Evolutionary conservation across 2,329 filamentous ascomycete species (phyloP), one percentile per base, ranked within the genome.

Genomic region (Microascus cirrosus): DNA sequence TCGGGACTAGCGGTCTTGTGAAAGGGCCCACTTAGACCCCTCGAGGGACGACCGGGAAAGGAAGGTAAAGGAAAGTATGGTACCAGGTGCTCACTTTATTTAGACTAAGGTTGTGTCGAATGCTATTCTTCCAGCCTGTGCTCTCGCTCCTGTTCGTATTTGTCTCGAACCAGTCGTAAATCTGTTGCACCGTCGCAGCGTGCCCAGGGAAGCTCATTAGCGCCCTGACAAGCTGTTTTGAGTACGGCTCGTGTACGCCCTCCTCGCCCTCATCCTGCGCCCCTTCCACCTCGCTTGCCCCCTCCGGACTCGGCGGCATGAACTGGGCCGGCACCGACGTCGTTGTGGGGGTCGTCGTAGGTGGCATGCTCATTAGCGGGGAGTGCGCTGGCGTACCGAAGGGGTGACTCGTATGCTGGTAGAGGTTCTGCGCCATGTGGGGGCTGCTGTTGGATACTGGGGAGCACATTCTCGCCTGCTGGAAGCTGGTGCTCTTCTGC

Each of bases 111-210:
- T 97, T 97, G 70, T 97, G 93, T 2, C 93, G 83, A 62, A 97
- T 95, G 68, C 90, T 95, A 71, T 96, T 97, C 72, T 93, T 88
- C 93, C 93, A 97, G 11, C 93, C 87, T 93, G 92, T 96, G 10
- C 92, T 93, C 66, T 91, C 94, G 58, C 81, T 82, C 70, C 94
- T 96, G 63, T 82, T 80, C 2, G 91, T 96, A 66, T 96, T 86
- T 32, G 85, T 79, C 50, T 82, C 77, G 66, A 97, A 95, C 91
- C 93, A 97, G 59, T 86, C 79, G 71, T 97, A 97, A 59, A 97
- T 89, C 57, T 95, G 86, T 63, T 91, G 85, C 13, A 97, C 77
- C 1, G 87, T 83, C 83, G 96, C 87, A 24, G 82, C 84, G 61
- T 87, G 79, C 5, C 77, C 74, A 0, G 84, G 81, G 0, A 79